A percentile compares a stretch with the other conserved stretches of the same genome.
Evolutionary conservation across 2,329 filamentous ascomycete genomes (phyloP).

Genomic region (Coleophoma crateriformis): DNA sequence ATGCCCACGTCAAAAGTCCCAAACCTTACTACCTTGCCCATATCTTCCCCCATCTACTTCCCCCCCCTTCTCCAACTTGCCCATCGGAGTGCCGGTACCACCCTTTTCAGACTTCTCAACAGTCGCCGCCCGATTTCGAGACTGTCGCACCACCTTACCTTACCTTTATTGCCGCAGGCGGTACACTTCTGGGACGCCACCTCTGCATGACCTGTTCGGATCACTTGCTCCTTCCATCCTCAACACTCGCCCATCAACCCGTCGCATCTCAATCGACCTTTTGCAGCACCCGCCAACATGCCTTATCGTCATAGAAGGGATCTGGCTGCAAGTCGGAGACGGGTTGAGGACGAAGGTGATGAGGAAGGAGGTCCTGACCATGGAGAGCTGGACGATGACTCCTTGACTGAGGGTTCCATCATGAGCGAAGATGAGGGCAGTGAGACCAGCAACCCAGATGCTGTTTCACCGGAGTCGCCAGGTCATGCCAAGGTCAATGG

Average conservation of each 20-base stretch:
- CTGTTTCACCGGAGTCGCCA: constrained; percentile 41
- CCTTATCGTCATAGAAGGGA: constrained; percentile 55
- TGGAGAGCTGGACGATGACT: constrained; percentile 59
- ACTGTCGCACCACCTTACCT: constrained; percentile 8
- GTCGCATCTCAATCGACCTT: constrained; percentile 24
- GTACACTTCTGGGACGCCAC: constrained; percentile 24
- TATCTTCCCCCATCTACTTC: constrained; percentile 7
- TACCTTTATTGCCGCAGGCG: constrained; percentile 26
- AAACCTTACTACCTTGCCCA: too few relatives aligned
- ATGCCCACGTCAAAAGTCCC: not conserved
- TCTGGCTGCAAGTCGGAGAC: constrained; percentile 61
- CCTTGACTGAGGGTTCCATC: constrained; percentile 58
- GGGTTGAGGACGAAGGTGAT: constrained; percentile 65
- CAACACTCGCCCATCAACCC: constrained; percentile 24
- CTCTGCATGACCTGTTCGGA: constrained; percentile 27
- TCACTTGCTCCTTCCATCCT: constrained; percentile 21
- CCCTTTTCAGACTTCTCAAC: constrained; percentile 18
- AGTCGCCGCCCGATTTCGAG: constrained; percentile 9
- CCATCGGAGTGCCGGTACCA: constrained; percentile 24
- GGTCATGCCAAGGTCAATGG: constrained; percentile 24
- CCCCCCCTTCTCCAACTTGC: constrained; percentile 11
- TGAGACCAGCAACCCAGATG: constrained; percentile 59
- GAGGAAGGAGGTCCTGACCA: constrained; percentile 55
- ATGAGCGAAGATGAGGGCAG: constrained; percentile 59
- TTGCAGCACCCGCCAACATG: constrained; percentile 32